Evolutionary conservation across 2,329 filamentous ascomycete species (phyloP), one percentile per base, ranked within the genome.

Genomic region (Ophiostoma himal-ulmi): DNA sequence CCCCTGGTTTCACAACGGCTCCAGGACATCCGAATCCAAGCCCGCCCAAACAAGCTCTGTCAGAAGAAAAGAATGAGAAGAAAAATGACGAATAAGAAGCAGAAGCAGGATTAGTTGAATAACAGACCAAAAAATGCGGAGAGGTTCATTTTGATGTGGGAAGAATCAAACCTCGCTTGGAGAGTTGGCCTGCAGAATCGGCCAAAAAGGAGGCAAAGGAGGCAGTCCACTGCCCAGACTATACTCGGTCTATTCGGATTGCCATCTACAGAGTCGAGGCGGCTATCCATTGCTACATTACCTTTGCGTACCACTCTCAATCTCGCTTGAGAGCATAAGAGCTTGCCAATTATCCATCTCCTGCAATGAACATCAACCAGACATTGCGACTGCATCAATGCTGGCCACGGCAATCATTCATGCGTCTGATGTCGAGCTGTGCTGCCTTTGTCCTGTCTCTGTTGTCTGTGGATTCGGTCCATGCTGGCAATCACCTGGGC

Each of bases 1-100:
- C 57, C 57, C 57, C 57, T 62, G 57, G 57, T 62, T 62, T 62
- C 57, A 62, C 26, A 62, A 62, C 57, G n/a, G 57, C 57, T 2
- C 57, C 57, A 62, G 57, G 34, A 34, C 26, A 62, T 26, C 57
- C 44, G 44, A 52, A n/a, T 52, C 39, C 44, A 52, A 52, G 44
- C 44, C 44, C 26, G 54, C 52, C 52, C 52, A 60, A 60, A 30
- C 54, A 60, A 60, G 54, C n/a, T 20, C 54, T 60, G 54, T 34
- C 26, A 14, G 26, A 34, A 17, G 57, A 34, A 5, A 5, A 62
- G 26, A 34, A 34, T 60, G n/a, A 57, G 52, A 57, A 8, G 52
- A 54, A 48, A 48, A 20, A 48, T 30, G 30, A 30, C 30, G 30
- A 3, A 30, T 30, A 30, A 30, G 30, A 30, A 30, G 30, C 30